A percentile compares a stretch with the other conserved stretches of the same genome.
These are phyloP conservation scores for Fusarium tupiense DNA, from an alignment of 2,329 filamentous ascomycete species.

Conservation along the genomic window DNA sequence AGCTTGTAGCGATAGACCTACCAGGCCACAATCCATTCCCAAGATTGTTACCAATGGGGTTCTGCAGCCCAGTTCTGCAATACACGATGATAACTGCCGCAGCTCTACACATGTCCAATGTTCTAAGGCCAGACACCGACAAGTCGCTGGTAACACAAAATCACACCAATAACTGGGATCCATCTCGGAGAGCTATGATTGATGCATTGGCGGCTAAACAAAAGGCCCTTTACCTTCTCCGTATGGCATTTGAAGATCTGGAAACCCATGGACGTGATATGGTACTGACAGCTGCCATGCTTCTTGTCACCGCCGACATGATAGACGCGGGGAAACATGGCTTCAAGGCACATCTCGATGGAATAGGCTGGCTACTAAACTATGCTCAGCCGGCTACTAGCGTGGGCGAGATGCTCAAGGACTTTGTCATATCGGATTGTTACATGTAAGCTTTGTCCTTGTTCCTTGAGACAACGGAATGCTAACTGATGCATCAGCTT, in stretches of 20 bases:
- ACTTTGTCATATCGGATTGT: conserved; percentile 12
- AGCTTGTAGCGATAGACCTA: conserved; percentile 6
- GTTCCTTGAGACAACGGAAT: fast-evolving
- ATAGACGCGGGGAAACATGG: conserved; percentile 12
- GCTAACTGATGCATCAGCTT: not conserved
- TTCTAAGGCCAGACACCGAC: not conserved
- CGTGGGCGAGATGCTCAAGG: not conserved
- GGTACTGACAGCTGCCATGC: not conserved
- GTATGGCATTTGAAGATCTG: not conserved
- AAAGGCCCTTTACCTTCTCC: not conserved
- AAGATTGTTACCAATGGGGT: not conserved
- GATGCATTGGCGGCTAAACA: conserved; percentile 10
- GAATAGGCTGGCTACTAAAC: not conserved
- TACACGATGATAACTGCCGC: conserved; percentile 5
- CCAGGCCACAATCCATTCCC: conserved; percentile 3
- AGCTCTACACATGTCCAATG: conserved; percentile 10
- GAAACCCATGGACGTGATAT: not conserved
- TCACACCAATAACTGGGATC: not conserved
- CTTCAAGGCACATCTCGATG: conserved; percentile 9
- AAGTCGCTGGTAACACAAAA: not conserved
- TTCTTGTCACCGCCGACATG: conserved; percentile 2
- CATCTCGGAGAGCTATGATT: not conserved
- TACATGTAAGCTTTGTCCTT: not conserved
- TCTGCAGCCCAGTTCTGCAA: not conserved
- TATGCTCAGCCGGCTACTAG: not conserved